A percentile compares a stretch with the other conserved stretches of the same genome.
phyloP scores from a whole-genome alignment of 129 eudicot genomes.

The Helichrysum umbraculigerum region DNA sequence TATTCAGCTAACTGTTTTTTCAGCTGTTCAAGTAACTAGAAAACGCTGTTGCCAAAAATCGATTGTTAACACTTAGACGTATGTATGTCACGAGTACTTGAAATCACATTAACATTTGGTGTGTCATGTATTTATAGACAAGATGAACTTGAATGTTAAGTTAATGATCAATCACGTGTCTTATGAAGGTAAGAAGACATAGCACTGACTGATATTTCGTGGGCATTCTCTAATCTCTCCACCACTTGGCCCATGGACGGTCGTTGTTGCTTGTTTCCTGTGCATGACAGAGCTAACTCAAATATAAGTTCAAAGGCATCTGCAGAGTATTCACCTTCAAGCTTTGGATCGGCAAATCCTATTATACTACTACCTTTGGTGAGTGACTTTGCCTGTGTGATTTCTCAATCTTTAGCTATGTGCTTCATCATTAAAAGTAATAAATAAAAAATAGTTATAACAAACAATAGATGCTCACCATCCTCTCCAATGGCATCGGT shows the following conservation, averaged over 20 bases:
- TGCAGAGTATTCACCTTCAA: conserved; percentile 49
- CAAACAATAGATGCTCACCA: conserved; percentile 29
- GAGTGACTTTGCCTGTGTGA: conserved; percentile 56
- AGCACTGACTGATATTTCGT: conserved; percentile 42
- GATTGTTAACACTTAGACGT: neutral
- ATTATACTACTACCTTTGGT: conserved; percentile 38
- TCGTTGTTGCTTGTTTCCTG: conserved; percentile 41
- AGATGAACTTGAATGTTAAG: neutral
- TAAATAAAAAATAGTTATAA: neutral
- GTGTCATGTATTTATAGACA: conserved; percentile 15
- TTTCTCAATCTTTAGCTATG: conserved; percentile 6
- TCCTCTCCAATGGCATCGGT: conserved; percentile 60
- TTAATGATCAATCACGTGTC: conserved; percentile 34
- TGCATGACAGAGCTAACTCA: conserved; percentile 57
- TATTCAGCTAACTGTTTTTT: neutral
- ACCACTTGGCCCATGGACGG: conserved; percentile 60
- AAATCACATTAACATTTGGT: conserved; percentile 10
- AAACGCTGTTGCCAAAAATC: conserved; percentile 21
- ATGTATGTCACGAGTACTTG: neutral
- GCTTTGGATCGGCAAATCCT: conserved; percentile 61
- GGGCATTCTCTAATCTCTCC: conserved; percentile 46
- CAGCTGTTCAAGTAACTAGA: conserved; percentile 8
- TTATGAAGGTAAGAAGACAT: conserved; percentile 35
- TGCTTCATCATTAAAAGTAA: neutral
- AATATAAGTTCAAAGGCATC: conserved; percentile 50